Conservation (phyloP, 2,329 filamentous ascomycete species). For the Colletotrichum brevisporum region DNA sequence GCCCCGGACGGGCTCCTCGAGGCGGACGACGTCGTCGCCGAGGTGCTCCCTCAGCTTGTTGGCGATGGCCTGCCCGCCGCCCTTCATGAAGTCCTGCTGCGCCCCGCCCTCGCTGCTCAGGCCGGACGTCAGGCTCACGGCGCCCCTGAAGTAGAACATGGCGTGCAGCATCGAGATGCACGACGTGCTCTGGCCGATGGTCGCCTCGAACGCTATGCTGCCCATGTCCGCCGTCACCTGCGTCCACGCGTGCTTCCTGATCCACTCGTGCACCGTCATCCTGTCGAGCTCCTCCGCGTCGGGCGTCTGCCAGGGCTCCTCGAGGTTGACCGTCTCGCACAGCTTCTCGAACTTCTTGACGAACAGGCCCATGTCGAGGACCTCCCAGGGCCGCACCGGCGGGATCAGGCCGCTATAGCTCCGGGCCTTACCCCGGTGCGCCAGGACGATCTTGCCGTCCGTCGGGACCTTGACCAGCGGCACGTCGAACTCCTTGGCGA, state of each 20-base stretch:
- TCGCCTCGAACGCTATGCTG: slow-evolving; percentile 29
- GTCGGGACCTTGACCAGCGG: slow-evolving; percentile 7
- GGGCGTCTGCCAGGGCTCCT: slow-evolving; percentile 34
- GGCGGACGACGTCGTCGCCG: slow-evolving; percentile 28
- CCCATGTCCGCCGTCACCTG: slow-evolving; percentile 22
- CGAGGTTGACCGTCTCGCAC: slow-evolving; percentile 31
- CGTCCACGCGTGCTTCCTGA: slow-evolving; percentile 26
- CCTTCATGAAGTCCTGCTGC: slow-evolving; percentile 34
- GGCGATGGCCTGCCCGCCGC: slow-evolving; percentile 37
- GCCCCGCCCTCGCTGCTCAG: slow-evolving; percentile 27
- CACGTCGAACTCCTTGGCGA: slow-evolving; percentile 36
- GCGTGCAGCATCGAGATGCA: slow-evolving; percentile 39
- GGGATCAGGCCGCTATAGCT: slow-evolving; percentile 38
- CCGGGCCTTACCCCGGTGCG: slow-evolving; percentile 31
- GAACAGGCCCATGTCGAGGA: slow-evolving; percentile 26
- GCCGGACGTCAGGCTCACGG: slow-evolving; percentile 19
- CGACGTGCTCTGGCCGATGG: slow-evolving; percentile 31
- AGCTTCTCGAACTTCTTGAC: slow-evolving; percentile 34
- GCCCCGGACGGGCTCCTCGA: slow-evolving; percentile 31
- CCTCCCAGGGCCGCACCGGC: slow-evolving; percentile 38
- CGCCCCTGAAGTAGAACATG: slow-evolving; percentile 36
- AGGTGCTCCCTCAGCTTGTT: slow-evolving; percentile 29
- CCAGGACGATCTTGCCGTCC: slow-evolving; percentile 35
- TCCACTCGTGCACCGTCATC: slow-evolving; percentile 28
- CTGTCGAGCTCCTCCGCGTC: slow-evolving; percentile 34